Percentiles rank a stretch among this genome's conserved stretches.
Evolutionary conservation across 106 monocot species (phyloP).

Genomic region (Platanthera zijinensis): DNA sequence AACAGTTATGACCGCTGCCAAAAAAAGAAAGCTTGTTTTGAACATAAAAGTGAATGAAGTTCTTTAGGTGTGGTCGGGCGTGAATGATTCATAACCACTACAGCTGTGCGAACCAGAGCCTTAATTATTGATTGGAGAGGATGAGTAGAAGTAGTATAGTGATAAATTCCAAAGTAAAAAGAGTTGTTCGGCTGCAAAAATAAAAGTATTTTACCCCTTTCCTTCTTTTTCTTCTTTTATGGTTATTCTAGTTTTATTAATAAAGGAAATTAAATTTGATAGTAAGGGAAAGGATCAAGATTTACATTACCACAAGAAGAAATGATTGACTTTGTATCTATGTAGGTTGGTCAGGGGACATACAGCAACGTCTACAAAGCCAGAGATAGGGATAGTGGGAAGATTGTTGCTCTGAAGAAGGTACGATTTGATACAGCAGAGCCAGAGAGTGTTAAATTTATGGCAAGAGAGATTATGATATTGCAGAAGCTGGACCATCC

Average conservation of each 20-base stretch:
- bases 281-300: background rate
- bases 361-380: constrained; percentile 43
- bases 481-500: constrained; percentile 37
- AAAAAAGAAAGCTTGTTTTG: too few species aligned
- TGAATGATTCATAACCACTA: too few species aligned
- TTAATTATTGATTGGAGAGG: too few species aligned
- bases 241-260: background rate
- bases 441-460: constrained; percentile 39
- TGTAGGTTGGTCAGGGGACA: constrained; percentile 41
- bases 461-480: constrained; percentile 42
- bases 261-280: background rate
- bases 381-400: constrained; percentile 33
- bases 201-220: background rate
- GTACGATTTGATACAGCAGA: constrained; percentile 35
- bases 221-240: background rate
- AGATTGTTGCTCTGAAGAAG: constrained; percentile 39
- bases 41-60: too few species aligned
- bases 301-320: too few species aligned
- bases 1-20: too few species aligned
- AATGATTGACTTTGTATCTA: background rate
- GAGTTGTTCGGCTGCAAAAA: background rate
- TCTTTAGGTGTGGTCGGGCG: too few species aligned
- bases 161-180: too few species aligned
- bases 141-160: too few species aligned
- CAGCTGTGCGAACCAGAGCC: too few species aligned